phyloP scores from a whole-genome alignment of 164 flowering plant genomes.

The Taxillus chinensis region DNA sequence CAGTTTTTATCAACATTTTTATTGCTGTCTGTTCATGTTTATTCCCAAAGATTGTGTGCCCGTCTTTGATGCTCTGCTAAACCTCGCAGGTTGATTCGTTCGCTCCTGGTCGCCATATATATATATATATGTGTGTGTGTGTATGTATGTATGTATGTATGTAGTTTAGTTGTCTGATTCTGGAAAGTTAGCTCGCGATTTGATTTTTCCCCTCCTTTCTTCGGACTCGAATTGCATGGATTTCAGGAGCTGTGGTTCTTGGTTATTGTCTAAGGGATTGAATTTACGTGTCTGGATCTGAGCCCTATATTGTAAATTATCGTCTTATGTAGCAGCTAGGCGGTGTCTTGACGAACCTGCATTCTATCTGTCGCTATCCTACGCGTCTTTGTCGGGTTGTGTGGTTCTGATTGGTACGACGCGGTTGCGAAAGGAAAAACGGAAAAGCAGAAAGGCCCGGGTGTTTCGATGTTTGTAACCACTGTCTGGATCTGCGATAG shows the following conservation, averaged over 20 bases:
- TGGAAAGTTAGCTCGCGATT: not conserved
- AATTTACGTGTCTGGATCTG: not conserved
- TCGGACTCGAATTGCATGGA: not conserved
- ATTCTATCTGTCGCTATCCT: not conserved
- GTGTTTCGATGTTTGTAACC: constrained; percentile 19
- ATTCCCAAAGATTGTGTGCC: constrained; percentile 1
- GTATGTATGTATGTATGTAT: too few relatives aligned
- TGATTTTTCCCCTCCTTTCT: not conserved
- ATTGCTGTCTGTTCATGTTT: not conserved
- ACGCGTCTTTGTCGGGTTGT: not conserved
- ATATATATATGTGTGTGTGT: too few relatives aligned
- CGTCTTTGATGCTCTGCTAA: not conserved
- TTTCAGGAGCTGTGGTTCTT: not conserved
- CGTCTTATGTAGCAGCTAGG: not conserved
- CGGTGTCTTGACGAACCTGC: not conserved
- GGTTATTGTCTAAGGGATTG: constrained; percentile 4
- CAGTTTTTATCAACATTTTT: not conserved
- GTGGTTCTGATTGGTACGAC: constrained; percentile 1
- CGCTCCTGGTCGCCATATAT: not conserved
- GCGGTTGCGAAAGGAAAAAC: not conserved
- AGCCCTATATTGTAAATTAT: not conserved
- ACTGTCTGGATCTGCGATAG: constrained; percentile 12
- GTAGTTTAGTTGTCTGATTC: not conserved
- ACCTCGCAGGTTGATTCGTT: not conserved
- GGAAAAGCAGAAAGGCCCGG: not conserved